Evolutionary conservation across 768 basidiomycete species (phyloP).

Genomic region (Leccinum boreale): DNA sequence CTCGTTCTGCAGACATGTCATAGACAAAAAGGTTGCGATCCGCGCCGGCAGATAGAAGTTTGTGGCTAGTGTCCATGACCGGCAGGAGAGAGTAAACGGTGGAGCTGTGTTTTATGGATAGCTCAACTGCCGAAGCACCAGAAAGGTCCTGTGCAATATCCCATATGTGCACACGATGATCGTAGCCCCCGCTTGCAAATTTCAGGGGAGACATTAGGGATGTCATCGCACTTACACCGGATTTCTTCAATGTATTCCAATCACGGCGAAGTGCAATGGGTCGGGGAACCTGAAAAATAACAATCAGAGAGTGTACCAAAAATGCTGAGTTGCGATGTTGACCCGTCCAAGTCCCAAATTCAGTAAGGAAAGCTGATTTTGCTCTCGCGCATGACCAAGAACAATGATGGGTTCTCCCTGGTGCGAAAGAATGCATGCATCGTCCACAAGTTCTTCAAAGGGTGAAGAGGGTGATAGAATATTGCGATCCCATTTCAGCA

Average conservation of each 20-base stretch:
- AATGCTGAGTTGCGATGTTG: conserved; percentile 3
- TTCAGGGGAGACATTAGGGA: conserved; percentile 37
- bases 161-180: conserved; percentile 50
- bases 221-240: conserved; percentile 43
- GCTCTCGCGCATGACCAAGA: conserved; percentile 40
- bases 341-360: conserved; percentile 21
- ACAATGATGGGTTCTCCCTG: conserved; percentile 27
- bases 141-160: conserved; percentile 34
- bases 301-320: conserved; percentile 1
- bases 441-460: conserved; percentile 37
- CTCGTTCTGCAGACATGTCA: conserved; percentile 46
- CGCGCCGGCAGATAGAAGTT: conserved; percentile 46
- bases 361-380: conserved; percentile 31
- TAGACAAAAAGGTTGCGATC: conserved; percentile 45
- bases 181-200: conserved; percentile 50
- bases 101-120: conserved; percentile 43
- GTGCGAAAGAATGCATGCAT: conserved; percentile 37
- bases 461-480: conserved; percentile 21
- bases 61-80: conserved; percentile 43
- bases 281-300: conserved; percentile 5
- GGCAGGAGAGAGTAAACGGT: conserved; percentile 42
- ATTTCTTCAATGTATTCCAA: conserved; percentile 35
- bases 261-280: conserved; percentile 23
- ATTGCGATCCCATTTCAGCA: conserved; percentile 14
- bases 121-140: conserved; percentile 26